Base-by-base conservation (phyloP, 768 basidiomycete species). In the Kwoniella sp. region DNA sequence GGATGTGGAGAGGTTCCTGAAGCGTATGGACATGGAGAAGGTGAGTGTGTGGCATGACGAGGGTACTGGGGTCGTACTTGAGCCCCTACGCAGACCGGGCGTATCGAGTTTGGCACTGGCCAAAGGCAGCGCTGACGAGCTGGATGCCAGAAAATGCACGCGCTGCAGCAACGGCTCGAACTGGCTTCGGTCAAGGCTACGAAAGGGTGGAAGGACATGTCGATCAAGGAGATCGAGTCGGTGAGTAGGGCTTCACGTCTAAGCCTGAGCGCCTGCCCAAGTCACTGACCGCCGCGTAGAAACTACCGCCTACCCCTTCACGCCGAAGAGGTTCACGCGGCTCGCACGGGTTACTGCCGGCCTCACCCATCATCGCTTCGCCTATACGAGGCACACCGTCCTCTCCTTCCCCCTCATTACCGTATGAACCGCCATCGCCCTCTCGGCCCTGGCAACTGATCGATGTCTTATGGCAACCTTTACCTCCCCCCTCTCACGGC, bases 1-100 rank as follows among this genome's bases (percentile, higher is more conserved):
- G 10, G 65, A 67, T 56, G 54, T 62, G 36, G 63, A 70, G 14
- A 56, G 53, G 28, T 65, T 70, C 34, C 29, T 59, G 47, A 67
- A 62, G 41, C 45, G 59, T 29, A 58, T 67, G 59, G 69, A 70
- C n/a, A 65, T 70, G 61, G 69, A 70, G 40, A 65, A 70, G 62
- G 68, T 70, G 47, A 28, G 68, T 63, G n/a, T 5, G 12, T 5
- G 11, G 10, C 27, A 5, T 41, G 12, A 22, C 22, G 7, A 44
- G 26, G 19, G 26, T 23, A 28, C 36, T 56, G 14, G 27, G 20
- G 10, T 26, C n/a, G n/a, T n/a, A n/a, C n/a, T n/a, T n/a, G n/a
- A n/a, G n/a, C n/a, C n/a, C n/a, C n/a, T n/a, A n/a, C n/a, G n/a
- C n/a, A n/a, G n/a, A n/a, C n/a, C n/a, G n/a, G n/a, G n/a, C n/a